Evolutionary conservation across 2,329 filamentous ascomycete species (phyloP).

Genomic region (Rhynchosporium agropyri): DNA sequence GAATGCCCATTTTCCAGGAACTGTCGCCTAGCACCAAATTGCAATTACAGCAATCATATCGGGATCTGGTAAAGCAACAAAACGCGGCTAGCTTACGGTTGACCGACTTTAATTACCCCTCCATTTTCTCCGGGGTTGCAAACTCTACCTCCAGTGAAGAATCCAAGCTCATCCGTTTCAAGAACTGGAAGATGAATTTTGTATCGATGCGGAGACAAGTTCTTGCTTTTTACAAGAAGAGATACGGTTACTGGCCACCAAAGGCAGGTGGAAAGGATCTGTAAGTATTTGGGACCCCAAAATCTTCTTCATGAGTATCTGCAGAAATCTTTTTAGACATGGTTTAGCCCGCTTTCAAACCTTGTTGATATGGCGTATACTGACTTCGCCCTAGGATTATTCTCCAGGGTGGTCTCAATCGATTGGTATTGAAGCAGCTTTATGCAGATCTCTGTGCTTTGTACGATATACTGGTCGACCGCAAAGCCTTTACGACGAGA

Average conservation of each 20-base stretch:
- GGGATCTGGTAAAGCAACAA: conserved; percentile 76
- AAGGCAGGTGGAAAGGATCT: conserved; percentile 76
- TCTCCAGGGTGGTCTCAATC: conserved; percentile 74
- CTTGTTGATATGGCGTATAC: too few species aligned
- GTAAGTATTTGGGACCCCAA: too few species aligned
- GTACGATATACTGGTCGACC: conserved; percentile 87
- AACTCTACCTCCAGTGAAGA: conserved; percentile 79
- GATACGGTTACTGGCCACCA: conserved; percentile 82
- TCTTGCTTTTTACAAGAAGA: conserved; percentile 65
- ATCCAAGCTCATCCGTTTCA: conserved; percentile 78
- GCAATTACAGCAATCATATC: conserved; percentile 77
- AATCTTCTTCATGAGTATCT: too few species aligned
- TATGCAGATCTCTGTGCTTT: conserved; percentile 85
- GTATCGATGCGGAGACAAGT: conserved; percentile 67
- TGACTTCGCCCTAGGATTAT: too few species aligned
- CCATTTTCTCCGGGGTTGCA: conserved; percentile 84
- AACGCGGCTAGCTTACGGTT: conserved; percentile 71
- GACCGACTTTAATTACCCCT: conserved; percentile 89
- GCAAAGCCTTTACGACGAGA: conserved; percentile 75
- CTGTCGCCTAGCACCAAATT: conserved; percentile 73
- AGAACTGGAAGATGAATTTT: conserved; percentile 79
- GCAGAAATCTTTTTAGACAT: too few species aligned
- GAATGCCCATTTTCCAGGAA: conserved; percentile 68
- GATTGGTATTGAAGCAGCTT: conserved; percentile 76
- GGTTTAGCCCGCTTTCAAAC: too few species aligned